Evolutionary conservation across 139 green algal species (phyloP), one percentile per base, ranked within the genome.

Genomic region (Tetraselmis striata): DNA sequence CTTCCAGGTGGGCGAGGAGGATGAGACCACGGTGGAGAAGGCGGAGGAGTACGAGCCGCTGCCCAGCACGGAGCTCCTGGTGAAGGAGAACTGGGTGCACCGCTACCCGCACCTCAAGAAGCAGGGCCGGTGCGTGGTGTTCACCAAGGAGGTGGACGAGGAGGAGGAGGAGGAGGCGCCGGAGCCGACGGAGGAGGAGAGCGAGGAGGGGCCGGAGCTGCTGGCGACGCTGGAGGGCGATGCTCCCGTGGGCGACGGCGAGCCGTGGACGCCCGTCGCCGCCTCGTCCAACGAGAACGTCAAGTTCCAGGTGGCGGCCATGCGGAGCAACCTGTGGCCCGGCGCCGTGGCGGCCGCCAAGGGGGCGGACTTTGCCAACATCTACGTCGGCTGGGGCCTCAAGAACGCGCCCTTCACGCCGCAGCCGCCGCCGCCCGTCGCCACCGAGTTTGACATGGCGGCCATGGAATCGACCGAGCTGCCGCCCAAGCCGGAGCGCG

Each of bases 381-480:
- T 96, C 0, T 97, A 97, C 83, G 90, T 97, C 27, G 94, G 94
- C 76, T 95, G 90, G 87, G 94, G 90, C 28, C 31, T 94, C 81
- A 96, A 97, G 91, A 90, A 89, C 45, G 82, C 82, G 29, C 85
- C 86, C 2, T 95, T 92, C 59, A 80, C 90, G 82, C 93, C 93
- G 30, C 76, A 88, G 82, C 91, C 92, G 32, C 92, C 92, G 2
- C 92, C 92, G 1, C 85, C 88, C 2, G 79, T 93, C 5, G 87
- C 82, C 25, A 78, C 81, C 30, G 89, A 95, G 79, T 94, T 90
- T 85, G 85, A 90, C 27, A 78, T 85, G 79, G 81, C 83, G 2
- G 80, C 93, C 76, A 86, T 94, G 67, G 92, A 95, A 86, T 91
- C 84, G 18, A 84, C 77, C 27, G 90, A 94, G 75, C 87, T 95